phyloP scores from a whole-genome alignment of 345 rosid species.

The Populus davidiana region DNA sequence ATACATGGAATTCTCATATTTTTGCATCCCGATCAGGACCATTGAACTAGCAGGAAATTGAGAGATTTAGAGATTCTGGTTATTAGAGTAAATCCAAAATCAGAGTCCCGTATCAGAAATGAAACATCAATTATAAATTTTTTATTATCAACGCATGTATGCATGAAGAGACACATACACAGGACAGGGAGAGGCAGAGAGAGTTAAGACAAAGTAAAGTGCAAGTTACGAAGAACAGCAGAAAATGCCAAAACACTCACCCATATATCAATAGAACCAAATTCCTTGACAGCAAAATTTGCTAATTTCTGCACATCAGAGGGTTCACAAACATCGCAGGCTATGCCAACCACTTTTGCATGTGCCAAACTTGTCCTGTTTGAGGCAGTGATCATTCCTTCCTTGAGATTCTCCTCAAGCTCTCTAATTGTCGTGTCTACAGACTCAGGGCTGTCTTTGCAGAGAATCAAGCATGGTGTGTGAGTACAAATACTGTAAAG shows the following conservation, averaged over 20 bases:
- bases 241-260: slow-evolving; percentile 36
- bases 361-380: slow-evolving; percentile 43
- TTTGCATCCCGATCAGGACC: not conserved
- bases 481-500: slow-evolving; percentile 5
- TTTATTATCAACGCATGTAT: not conserved
- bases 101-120: not conserved
- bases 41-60: not conserved
- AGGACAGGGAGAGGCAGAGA: not conserved
- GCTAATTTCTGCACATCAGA: slow-evolving; percentile 70
- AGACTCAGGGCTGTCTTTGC: slow-evolving; percentile 60
- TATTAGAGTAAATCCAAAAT: not conserved
- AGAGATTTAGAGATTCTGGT: not conserved
- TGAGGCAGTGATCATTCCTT: slow-evolving; percentile 48
- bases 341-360: slow-evolving; percentile 80
- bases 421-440: slow-evolving; percentile 73
- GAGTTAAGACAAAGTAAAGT: not conserved
- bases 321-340: slow-evolving; percentile 77
- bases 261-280: slow-evolving; percentile 87
- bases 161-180: no score
- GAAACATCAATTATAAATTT: not conserved
- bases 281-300: slow-evolving; percentile 62
- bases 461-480: slow-evolving; percentile 17
- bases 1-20: not conserved
- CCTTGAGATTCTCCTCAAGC: slow-evolving; percentile 74
- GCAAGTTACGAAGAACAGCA: not conserved